Evolutionary conservation across 305 asterid genomes (phyloP).

Genomic region (Nicotiana rustica): DNA sequence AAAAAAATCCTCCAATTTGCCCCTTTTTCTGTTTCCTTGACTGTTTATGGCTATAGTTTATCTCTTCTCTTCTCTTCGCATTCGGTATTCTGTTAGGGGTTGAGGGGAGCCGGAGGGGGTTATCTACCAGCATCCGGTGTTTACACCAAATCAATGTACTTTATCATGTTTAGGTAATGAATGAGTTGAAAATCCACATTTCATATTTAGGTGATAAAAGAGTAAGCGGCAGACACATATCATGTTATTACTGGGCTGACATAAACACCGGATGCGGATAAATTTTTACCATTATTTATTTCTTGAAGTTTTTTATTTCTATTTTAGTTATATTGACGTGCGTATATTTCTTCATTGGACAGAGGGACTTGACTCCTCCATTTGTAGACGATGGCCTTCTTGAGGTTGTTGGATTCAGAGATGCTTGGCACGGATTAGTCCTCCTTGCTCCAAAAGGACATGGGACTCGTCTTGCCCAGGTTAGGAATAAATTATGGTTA

Average conservation of each 20-base stretch:
- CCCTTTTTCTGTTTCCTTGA: slow-evolving; percentile 3
- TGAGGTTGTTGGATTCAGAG: slow-evolving; percentile 94
- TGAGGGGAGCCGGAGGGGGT: neutral
- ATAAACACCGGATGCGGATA: too few relatives aligned
- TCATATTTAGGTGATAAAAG: too few relatives aligned
- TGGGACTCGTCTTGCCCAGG: slow-evolving; percentile 98
- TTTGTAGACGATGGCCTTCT: slow-evolving; percentile 88
- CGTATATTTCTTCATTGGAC: slow-evolving; percentile 30
- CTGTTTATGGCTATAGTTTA: neutral
- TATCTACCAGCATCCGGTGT: too few relatives aligned
- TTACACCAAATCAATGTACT: too few relatives aligned
- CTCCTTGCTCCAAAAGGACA: slow-evolving; percentile 83
- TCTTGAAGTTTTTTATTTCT: neutral
- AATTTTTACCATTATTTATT: neutral
- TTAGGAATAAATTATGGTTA: slow-evolving; percentile 31
- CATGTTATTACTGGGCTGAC: too few relatives aligned
- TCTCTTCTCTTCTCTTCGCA: neutral
- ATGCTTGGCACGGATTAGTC: slow-evolving; percentile 95
- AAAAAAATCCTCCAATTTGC: neutral
- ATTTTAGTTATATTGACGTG: neutral
- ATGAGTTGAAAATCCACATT: too few relatives aligned
- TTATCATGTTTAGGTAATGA: too few relatives aligned
- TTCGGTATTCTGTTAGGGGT: neutral
- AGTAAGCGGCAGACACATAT: too few relatives aligned
- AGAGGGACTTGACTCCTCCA: slow-evolving; percentile 88